Evolutionary conservation across 148 eudicot species (phyloP).

Genomic region (Rhododendron henanense): DNA sequence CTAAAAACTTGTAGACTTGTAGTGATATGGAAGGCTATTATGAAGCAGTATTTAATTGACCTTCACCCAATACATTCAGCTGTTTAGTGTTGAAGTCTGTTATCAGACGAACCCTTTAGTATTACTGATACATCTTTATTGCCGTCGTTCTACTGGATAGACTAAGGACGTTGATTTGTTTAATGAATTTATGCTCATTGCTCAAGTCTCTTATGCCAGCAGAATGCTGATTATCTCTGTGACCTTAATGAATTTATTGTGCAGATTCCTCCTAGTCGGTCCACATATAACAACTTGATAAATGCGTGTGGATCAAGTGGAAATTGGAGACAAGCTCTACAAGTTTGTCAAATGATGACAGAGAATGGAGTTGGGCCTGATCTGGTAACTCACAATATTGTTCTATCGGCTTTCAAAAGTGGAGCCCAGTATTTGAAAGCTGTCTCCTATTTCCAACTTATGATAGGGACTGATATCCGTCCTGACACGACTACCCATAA

Average conservation of each 20-base stretch:
- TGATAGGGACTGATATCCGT: constrained; percentile 79
- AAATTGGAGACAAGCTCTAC: constrained; percentile 94
- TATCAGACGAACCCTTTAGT: not conserved
- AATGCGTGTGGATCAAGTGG: constrained; percentile 98
- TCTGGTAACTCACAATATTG: constrained; percentile 86
- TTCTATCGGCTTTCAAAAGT: constrained; percentile 82
- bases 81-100: not conserved
- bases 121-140: not conserved
- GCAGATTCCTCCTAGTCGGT: constrained; percentile 91
- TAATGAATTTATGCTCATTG: constrained; percentile 34
- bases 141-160: not conserved
- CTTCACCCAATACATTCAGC: not conserved
- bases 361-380: constrained; percentile 98
- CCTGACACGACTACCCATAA: constrained; percentile 81
- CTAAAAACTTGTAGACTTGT: not conserved
- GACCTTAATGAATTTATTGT: too few species aligned
- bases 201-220: too few species aligned
- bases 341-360: constrained; percentile 84
- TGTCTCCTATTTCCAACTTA: constrained; percentile 83
- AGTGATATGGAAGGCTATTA: not conserved
- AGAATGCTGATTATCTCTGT: too few species aligned
- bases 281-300: constrained; percentile 87
- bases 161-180: not conserved
- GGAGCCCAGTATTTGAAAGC: constrained; percentile 85
- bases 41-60: not conserved